Conservation (phyloP, 176 grass and related monocot genomes). For the Juncus effusus region DNA sequence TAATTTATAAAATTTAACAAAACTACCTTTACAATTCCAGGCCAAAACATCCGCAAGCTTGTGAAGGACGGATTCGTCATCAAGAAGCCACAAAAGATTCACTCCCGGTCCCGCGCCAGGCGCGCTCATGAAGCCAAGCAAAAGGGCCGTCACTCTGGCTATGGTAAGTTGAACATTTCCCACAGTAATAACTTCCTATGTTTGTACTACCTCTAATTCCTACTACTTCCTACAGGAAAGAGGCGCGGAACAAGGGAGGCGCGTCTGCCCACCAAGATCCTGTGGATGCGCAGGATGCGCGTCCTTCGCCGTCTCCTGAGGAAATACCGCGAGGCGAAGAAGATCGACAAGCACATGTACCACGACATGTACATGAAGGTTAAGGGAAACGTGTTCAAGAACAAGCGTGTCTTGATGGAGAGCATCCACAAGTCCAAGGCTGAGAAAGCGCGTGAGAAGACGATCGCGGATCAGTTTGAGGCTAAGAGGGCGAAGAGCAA, state of each 20-base stretch:
- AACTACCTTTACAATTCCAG: slow-evolving; percentile 17
- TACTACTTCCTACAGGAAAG: slow-evolving; percentile 38
- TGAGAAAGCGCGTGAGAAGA: slow-evolving; percentile 76
- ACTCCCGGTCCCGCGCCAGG: slow-evolving; percentile 57
- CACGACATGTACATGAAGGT: slow-evolving; percentile 77
- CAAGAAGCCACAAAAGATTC: slow-evolving; percentile 69
- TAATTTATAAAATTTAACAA: background rate
- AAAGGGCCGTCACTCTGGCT: slow-evolving; percentile 64
- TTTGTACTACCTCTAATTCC: background rate
- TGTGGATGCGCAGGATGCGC: slow-evolving; percentile 75
- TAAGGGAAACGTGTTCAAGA: slow-evolving; percentile 65
- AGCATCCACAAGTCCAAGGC: slow-evolving; percentile 73
- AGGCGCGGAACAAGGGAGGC: slow-evolving; percentile 71
- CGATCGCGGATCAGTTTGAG: slow-evolving; percentile 56
- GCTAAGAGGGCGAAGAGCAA: slow-evolving; percentile 68
- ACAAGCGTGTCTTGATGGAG: slow-evolving; percentile 73
- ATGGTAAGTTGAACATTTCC: slow-evolving; percentile 27
- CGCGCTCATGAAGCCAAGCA: slow-evolving; percentile 65
- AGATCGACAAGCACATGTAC: slow-evolving; percentile 75
- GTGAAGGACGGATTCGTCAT: slow-evolving; percentile 72
- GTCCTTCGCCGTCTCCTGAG: slow-evolving; percentile 55
- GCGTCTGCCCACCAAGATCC: slow-evolving; percentile 58
- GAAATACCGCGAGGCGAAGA: slow-evolving; percentile 63
- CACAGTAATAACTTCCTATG: background rate
- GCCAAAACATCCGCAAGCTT: slow-evolving; percentile 63